Evolutionary conservation across 116 monocot species (phyloP), one percentile per base, ranked within the genome.

Genomic region (Papilionanthe hybrid): DNA sequence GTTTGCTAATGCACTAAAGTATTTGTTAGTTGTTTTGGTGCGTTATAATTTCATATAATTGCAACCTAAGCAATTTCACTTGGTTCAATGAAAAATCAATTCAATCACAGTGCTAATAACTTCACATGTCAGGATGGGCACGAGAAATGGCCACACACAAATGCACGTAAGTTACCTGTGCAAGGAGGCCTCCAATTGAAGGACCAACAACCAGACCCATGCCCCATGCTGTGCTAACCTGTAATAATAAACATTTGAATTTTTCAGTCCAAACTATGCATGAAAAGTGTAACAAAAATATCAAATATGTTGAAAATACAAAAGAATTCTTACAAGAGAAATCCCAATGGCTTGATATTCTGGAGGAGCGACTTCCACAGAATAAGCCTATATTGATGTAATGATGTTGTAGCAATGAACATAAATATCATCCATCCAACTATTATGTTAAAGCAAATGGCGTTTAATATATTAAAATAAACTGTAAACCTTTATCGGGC

Each of bases 221-320:
- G 43, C 82, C 84, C 89, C 87, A 89, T 79, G 89, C 89, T 44
- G 89, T 87, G 49, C 79, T 87, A 17, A 91, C 85, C 89, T 89
- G 82, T 66, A 81, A 84, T 47, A 9, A 82, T 30, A 66, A 7
- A 29, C 15, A 25, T 72, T 20, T 53, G 10, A 43, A 75, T 28
- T n/a, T 41, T 48, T 44, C 28, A 42, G 44, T 73, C 17, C n/a
- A 44, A 20, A 49, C 27, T 49, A 48, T 50, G 49, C 19, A 49
- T 49, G 25, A 12, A 27, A 75, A 48, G 28, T 45, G 48, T 19
- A 27, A 75, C 5, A 42, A 9, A 49, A 37, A n/a, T 32, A 30
- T 69, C 73, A 73, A 73, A 42, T 29, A n/a, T 43, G 15, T 44
- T 3, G 8, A 20, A 79, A 22, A 66, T 0, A 43, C 22, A 27